Conservation (phyloP, 2,329 filamentous ascomycete species). For the Erysiphe pulchra region DNA sequence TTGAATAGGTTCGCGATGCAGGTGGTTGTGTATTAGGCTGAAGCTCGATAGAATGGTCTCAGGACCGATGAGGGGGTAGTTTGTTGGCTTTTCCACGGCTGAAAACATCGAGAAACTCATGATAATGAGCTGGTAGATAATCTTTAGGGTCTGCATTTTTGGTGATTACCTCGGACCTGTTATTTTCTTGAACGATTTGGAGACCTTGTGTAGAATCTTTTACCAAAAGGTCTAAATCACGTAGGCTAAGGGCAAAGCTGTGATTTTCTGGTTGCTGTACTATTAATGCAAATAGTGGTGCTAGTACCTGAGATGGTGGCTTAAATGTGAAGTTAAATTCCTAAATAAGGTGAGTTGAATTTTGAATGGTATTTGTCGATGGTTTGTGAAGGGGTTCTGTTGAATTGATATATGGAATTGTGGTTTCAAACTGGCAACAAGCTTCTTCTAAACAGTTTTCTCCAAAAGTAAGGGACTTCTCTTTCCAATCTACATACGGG, state of each 20-base stretch:
- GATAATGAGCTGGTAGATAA: neutral
- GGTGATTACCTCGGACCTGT: neutral
- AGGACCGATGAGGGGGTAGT: no score
- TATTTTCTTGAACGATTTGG: neutral
- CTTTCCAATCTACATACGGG: neutral
- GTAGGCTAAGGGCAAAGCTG: neutral
- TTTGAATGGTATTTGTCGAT: neutral
- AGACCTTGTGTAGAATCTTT: neutral
- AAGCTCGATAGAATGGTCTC: no score
- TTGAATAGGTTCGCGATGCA: no score
- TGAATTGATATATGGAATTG: neutral
- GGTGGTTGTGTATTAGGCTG: no score
- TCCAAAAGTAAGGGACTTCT: neutral
- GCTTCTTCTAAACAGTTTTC: neutral
- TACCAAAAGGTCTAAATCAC: neutral
- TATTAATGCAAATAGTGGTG: neutral
- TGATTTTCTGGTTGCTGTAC: neutral
- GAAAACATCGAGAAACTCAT: neutral
- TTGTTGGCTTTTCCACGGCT: neutral
- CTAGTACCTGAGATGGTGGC: neutral
- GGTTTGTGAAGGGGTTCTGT: neutral
- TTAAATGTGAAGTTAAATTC: neutral
- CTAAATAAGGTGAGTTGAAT: neutral
- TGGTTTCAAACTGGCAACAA: neutral
- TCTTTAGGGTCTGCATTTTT: neutral